Conservation (phyloP, 2,329 filamentous ascomycete species). For the Aureobasidium pullulans region DNA sequence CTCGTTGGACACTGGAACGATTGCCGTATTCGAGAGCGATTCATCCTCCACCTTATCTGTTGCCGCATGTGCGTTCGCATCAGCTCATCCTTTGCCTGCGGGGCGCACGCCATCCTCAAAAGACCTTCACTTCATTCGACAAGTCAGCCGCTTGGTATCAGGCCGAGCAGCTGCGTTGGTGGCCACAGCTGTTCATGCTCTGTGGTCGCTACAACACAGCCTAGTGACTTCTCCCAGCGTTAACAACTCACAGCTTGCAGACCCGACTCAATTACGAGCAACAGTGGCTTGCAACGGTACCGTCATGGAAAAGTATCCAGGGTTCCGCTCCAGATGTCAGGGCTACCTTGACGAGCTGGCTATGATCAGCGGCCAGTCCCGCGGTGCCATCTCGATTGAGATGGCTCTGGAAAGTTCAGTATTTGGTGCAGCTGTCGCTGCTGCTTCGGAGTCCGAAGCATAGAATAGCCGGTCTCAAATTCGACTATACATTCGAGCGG, state of each 20-base stretch:
- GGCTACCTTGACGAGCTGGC: constrained; percentile 53
- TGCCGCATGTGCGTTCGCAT: constrained; percentile 42
- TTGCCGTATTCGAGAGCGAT: constrained; percentile 51
- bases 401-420: constrained; percentile 68
- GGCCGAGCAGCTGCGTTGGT: constrained; percentile 54
- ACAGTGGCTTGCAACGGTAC: constrained; percentile 70
- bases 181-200: constrained; percentile 55
- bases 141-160: constrained; percentile 47
- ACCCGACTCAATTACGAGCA: background rate
- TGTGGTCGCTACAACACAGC: constrained; percentile 46
- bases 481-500: background rate
- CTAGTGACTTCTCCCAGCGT: background rate
- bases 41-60: constrained; percentile 31
- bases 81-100: constrained; percentile 41
- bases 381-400: constrained; percentile 52
- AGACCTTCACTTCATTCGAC: constrained; percentile 49
- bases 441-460: constrained; percentile 14
- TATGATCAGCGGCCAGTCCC: constrained; percentile 29
- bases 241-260: background rate
- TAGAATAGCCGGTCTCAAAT: background rate
- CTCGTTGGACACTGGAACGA: constrained; percentile 51
- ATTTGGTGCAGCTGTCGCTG: constrained; percentile 65
- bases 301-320: constrained; percentile 71
- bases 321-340: constrained; percentile 57
- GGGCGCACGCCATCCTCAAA: constrained; percentile 34